A percentile compares a stretch with the other conserved stretches of the same genome.
phyloP scores from a whole-genome alignment of 2,329 filamentous ascomycete species.

The Leptodontidium sp. region DNA sequence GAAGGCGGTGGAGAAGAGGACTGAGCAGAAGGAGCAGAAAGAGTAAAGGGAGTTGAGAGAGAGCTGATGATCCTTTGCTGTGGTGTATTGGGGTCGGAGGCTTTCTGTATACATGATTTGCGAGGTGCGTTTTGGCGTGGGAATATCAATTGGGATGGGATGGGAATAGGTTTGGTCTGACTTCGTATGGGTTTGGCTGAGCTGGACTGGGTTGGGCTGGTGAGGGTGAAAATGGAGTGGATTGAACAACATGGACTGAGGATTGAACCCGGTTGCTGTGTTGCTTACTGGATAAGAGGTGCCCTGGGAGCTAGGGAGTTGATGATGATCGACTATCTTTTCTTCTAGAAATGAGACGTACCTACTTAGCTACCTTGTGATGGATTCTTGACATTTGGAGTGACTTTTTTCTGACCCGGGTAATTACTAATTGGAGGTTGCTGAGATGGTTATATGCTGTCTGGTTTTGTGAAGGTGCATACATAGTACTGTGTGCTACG shows the following conservation, averaged over 20 bases:
- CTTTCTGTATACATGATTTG: conserved; percentile 6
- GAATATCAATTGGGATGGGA: not conserved
- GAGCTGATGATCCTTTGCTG: not conserved
- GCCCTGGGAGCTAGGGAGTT: not conserved
- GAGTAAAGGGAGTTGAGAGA: not conserved
- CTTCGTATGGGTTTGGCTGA: too few relatives aligned
- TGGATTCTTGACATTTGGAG: too few relatives aligned
- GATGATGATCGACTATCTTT: not conserved
- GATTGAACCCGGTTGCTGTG: too few relatives aligned
- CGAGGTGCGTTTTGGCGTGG: conserved; percentile 5
- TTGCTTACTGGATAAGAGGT: too few relatives aligned
- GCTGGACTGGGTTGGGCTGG: too few relatives aligned
- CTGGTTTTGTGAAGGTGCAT: too few relatives aligned
- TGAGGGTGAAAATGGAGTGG: not conserved
- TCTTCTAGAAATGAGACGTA: conserved; percentile 12
- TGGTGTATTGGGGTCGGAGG: not conserved
- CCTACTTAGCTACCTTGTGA: not conserved
- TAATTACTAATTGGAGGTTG: too few relatives aligned
- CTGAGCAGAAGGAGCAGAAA: conserved; percentile 20
- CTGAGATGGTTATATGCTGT: too few relatives aligned
- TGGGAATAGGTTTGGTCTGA: too few relatives aligned
- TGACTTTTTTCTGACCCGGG: too few relatives aligned
- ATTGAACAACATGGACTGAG: too few relatives aligned
- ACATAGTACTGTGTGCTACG: too few relatives aligned
- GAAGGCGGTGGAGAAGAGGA: conserved; percentile 37